Percentiles rank a stretch among this genome's conserved stretches.
Evolutionary conservation across 768 basidiomycete species (phyloP).

Genomic region (Tylopilus balloui): DNA sequence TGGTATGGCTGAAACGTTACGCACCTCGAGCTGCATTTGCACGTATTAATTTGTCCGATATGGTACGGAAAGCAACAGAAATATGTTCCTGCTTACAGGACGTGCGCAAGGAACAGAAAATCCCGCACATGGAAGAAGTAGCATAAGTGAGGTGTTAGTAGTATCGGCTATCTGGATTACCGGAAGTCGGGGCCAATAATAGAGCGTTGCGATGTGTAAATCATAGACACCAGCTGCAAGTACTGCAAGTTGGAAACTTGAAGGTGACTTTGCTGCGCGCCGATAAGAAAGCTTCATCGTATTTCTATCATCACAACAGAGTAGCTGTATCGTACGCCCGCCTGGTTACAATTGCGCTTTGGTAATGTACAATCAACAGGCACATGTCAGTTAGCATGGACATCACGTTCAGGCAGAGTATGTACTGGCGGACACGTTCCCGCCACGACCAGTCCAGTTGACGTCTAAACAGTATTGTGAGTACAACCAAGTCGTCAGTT

Average conservation of each 20-base stretch:
- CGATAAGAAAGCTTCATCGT: conserved; percentile 2
- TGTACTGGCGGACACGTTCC: conserved; percentile 85
- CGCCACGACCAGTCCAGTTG: conserved; percentile 99
- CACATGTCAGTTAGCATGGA: conserved; percentile 3
- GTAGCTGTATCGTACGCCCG: conserved; percentile 12
- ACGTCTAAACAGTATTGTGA: conserved; percentile 52
- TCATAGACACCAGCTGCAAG: too few relatives aligned
- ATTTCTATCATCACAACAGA: conserved; percentile 15
- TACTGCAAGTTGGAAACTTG: too few relatives aligned
- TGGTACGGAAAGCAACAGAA: conserved; percentile 14
- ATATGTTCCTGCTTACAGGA: conserved; percentile 5
- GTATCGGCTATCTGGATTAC: too few relatives aligned
- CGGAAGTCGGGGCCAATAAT: background rate
- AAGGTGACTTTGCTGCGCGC: background rate
- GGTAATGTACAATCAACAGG: conserved; percentile 16
- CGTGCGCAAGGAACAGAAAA: conserved; percentile 46
- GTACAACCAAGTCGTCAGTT: background rate
- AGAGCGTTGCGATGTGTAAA: too few relatives aligned
- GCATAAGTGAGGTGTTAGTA: background rate
- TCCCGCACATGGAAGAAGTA: conserved; percentile 58
- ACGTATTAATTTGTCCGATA: conserved; percentile 35
- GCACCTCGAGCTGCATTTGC: conserved; percentile 60
- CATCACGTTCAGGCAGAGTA: conserved; percentile 58
- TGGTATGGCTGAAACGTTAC: background rate
- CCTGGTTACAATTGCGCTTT: conserved; percentile 12